Evolutionary conservation across 2,329 filamentous ascomycete genomes (phyloP), one percentile per base, ranked within the genome.

Genomic region (Aspergillus hortae): DNA sequence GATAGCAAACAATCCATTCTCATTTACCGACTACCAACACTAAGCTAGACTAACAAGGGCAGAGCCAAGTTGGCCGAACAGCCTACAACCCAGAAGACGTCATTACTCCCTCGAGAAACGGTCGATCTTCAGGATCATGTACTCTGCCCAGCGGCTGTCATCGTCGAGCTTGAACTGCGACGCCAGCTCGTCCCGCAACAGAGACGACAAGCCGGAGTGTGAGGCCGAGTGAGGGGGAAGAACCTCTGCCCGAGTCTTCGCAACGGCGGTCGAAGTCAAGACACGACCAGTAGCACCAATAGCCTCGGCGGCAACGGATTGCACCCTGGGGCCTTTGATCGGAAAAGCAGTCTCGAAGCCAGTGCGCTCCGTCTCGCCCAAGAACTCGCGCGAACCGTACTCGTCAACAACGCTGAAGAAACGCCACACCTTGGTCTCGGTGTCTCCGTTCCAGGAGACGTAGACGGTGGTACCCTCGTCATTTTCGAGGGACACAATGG

Each of bases 371-470:
- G 51, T 36, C 41, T 70, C 58, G n/a, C 65, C 67, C 43, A 68
- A 42, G 36, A 58, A 67, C 14, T 56, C 52, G 4, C 64, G 58
- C 3, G 63, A 66, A 11, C 56, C 63, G 44, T 56, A 58, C 7
- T 53, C 51, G 44, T 65, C 62, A 0, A 55, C 57, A 12, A 64
- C 60, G 4, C 71, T 73, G 60, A 75, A 80, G 58, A 83, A 81
- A 23, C 74, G 70, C 82, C 81, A 80, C 4, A 50, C 38, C 3
- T 60, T 65, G 0, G 74, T 76, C 59, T 76, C 72, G 0, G 77
- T 80, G 44, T 77, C 77, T 4, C 78, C 78, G 51, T 80, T 80
- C 78, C 78, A 81, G 4, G 77, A 81, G 2, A 82, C 79, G 62
- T 79, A 84, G n/a, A 75, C 64, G 7, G 70, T 67, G 7, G 62